Base-by-base conservation (phyloP, 768 basidiomycete genomes). In the Coprinopsis sp. region DNA sequence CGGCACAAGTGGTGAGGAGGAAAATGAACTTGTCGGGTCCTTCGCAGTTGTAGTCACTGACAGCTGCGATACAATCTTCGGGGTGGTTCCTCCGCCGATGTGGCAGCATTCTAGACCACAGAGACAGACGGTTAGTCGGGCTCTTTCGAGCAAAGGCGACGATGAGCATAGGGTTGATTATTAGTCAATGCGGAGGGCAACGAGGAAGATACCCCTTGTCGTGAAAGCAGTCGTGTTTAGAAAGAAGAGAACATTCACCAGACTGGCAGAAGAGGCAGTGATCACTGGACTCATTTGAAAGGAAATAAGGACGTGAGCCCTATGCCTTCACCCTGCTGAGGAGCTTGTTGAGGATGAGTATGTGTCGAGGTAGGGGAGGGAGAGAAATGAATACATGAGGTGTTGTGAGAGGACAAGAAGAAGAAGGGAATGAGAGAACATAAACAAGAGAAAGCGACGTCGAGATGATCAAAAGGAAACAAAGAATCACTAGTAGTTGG, bases 261-360 rank as follows among this genome's bases (percentile, higher is more conserved):
- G 87, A 94, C 46, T 69, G 68, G 37, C 94, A 73, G 72, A 97
- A 99, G 50, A 95, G 71, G 64, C 93, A 97, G 64, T 94, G 97
- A 60, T 98, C 95, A 98, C 89, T n/a, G 95, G 85, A 66, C 91
- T 94, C 96, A 99, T 98, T 65, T 98, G 96, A 57, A 91, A 95
- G 72, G 98, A 99, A 51, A 99, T 96, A 54, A 97, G 79, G 2
- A 93, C 89, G 81, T 2, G 91, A 95, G n/a, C 92, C 94, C 62
- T 93, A 93, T 19, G 68, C 82, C 58, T 90, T 91, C 90, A 97
- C 86, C 27, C 77, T 81, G 47, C 73, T 72, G 16, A 98, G 79
- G 0, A 99, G 74, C 64, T 92, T 97, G 71, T 99, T 94, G 24
- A 99, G 79, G 50, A 99, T 94, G 45, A 95, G 71, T 94, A 97